Evolutionary conservation across 495 filamentous ascomycete species (phyloP).

Genomic region (Hypoxylon subgilvum): DNA sequence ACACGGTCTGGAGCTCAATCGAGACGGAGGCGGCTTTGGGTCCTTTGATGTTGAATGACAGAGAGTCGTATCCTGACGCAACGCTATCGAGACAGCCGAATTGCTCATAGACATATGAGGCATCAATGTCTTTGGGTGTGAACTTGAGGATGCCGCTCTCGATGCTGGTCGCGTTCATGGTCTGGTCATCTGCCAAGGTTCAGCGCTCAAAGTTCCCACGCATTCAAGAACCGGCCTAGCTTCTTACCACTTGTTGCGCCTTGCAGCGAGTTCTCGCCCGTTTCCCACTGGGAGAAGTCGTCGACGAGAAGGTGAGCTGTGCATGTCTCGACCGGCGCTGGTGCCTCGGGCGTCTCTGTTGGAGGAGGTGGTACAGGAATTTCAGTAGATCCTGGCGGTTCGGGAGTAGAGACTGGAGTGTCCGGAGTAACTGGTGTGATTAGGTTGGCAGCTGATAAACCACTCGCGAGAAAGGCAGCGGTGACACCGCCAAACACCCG

Average conservation of each 20-base stretch:
- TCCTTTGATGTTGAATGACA: conserved; percentile 62
- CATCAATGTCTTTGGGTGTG: conserved; percentile 49
- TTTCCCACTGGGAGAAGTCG: conserved; percentile 60
- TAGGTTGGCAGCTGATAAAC: conserved; percentile 27
- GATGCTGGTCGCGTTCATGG: conserved; percentile 57
- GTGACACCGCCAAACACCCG: conserved; percentile 31
- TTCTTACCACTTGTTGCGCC: conserved; percentile 59
- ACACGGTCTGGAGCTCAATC: conserved; percentile 61
- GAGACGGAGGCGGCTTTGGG: conserved; percentile 56
- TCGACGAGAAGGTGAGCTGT: conserved; percentile 60
- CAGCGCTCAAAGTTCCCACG: background rate
- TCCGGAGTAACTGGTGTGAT: background rate
- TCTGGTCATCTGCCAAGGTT: conserved; percentile 56
- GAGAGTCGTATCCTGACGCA: conserved; percentile 54
- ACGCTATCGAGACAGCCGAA: conserved; percentile 57
- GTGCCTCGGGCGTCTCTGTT: conserved; percentile 3
- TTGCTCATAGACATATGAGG: conserved; percentile 65
- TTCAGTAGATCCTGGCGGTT: conserved; percentile 1
- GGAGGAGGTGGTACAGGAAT: conserved; percentile 5
- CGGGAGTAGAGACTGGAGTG: background rate
- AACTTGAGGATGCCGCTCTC: conserved; percentile 57
- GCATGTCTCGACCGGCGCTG: conserved; percentile 49
- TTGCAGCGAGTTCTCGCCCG: conserved; percentile 55
- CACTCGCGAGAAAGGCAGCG: conserved; percentile 36
- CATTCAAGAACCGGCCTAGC: background rate